These are phyloP conservation scores for Clitopilus hobsonii DNA, from an alignment of 768 basidiomycete genomes.

Conservation along the genomic window DNA sequence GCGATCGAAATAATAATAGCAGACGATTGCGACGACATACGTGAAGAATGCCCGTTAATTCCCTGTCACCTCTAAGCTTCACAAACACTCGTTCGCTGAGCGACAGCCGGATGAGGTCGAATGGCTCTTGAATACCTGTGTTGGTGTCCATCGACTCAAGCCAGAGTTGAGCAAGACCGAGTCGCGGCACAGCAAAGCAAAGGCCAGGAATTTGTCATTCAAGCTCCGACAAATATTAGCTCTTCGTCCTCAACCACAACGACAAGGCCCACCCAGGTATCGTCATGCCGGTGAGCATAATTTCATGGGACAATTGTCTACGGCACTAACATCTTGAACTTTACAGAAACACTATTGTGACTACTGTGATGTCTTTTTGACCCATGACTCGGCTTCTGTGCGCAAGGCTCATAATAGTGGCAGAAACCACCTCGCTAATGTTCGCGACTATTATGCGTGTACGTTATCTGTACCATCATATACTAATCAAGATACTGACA, in stretches of 20 bases:
- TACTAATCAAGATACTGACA: slow-evolving; percentile 1
- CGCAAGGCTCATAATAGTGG: slow-evolving; percentile 98
- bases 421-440: slow-evolving; percentile 94
- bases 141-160: slow-evolving; percentile 58
- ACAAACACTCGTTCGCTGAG: slow-evolving; percentile 98
- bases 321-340: slow-evolving; percentile 6
- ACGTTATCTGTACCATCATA: slow-evolving; percentile 16
- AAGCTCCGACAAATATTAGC: slow-evolving; percentile 20
- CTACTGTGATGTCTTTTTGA: slow-evolving; percentile 91
- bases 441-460: slow-evolving; percentile 97
- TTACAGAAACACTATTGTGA: slow-evolving; percentile 88
- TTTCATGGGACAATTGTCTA: slow-evolving; percentile 6
- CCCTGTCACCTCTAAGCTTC: slow-evolving; percentile 92
- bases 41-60: slow-evolving; percentile 88
- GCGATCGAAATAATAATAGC: slow-evolving; percentile 6
- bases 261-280: slow-evolving; percentile 12
- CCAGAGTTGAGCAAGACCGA: slow-evolving; percentile 6
- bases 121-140: slow-evolving; percentile 87
- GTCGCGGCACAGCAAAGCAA: slow-evolving; percentile 19
- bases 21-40: slow-evolving; percentile 41
- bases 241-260: slow-evolving; percentile 13
- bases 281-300: slow-evolving; percentile 63
- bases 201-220: slow-evolving; percentile 19
- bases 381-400: slow-evolving; percentile 89
- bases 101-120: slow-evolving; percentile 94